Evolutionary conservation across 257 asterid species (phyloP).

Genomic region (Jacaranda mimosifolia): DNA sequence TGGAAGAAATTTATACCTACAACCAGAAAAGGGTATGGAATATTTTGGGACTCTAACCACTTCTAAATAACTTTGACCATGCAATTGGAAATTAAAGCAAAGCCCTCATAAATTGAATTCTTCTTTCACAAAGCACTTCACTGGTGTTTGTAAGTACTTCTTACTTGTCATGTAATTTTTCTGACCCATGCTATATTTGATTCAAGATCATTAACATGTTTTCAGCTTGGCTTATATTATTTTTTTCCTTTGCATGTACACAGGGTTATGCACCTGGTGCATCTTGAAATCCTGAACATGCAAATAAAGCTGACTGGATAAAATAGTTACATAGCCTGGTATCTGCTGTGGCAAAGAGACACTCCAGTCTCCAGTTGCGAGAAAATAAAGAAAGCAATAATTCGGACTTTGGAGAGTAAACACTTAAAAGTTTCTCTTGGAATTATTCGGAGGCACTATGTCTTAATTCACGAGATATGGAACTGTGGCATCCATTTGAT

Average conservation of each 20-base stretch:
- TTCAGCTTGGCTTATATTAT: not conserved
- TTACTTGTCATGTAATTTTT: not conserved
- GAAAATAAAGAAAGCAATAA: not conserved
- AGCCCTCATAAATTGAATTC: not conserved
- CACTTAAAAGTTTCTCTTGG: not conserved
- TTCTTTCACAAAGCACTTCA: not conserved
- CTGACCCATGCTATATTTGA: not conserved
- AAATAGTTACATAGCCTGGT: not conserved
- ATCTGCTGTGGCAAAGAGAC: not conserved
- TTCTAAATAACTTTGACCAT: not conserved
- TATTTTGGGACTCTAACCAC: not conserved
- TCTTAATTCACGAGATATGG: not conserved
- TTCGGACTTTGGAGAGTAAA: not conserved
- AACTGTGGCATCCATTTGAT: not conserved
- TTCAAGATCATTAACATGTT: not conserved
- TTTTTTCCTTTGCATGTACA: no score
- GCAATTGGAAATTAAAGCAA: conserved; percentile 4
- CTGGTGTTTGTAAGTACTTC: not conserved
- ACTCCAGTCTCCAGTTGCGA: not conserved
- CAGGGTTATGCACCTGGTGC: not conserved
- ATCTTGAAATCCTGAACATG: not conserved
- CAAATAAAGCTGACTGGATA: not conserved
- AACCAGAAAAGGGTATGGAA: not conserved
- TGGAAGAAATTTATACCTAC: not conserved
- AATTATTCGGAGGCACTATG: not conserved